phyloP scores from a whole-genome alignment of 352 stramenopile species.

The Globisporangium echinulatum region DNA sequence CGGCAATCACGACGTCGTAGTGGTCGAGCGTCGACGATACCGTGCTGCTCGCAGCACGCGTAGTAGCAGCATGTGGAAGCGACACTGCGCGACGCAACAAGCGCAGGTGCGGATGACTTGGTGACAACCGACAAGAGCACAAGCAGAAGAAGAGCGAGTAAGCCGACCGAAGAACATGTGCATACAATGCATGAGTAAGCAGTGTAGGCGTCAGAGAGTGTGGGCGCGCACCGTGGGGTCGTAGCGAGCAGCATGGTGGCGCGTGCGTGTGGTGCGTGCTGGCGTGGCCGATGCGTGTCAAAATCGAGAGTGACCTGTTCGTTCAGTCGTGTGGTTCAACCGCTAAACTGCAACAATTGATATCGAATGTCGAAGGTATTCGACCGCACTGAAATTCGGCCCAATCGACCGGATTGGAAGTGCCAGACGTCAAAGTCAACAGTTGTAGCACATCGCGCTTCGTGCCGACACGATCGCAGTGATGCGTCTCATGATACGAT shows the following conservation, averaged over 20 bases:
- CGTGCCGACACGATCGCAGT: no score
- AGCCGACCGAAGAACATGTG: no score
- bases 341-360: background rate
- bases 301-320: background rate
- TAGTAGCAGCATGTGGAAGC: background rate
- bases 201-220: background rate
- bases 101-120: background rate
- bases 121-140: no score
- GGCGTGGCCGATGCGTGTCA: background rate
- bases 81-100: constrained; percentile 1
- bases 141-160: no score
- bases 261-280: background rate
- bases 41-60: constrained; percentile 3
- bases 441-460: no score
- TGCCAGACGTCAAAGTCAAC: no score
- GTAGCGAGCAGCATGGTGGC: background rate
- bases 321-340: no score
- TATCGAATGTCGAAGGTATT: background rate
- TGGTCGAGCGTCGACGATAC: constrained; percentile 4
- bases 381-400: no score
- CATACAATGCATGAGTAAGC: background rate
- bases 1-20: constrained; percentile 78
- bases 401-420: no score
- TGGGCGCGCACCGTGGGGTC: background rate
- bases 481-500: no score